Evolutionary conservation across 352 stramenopile species (phyloP).

Genomic region (Chrysophaeum taylorii): DNA sequence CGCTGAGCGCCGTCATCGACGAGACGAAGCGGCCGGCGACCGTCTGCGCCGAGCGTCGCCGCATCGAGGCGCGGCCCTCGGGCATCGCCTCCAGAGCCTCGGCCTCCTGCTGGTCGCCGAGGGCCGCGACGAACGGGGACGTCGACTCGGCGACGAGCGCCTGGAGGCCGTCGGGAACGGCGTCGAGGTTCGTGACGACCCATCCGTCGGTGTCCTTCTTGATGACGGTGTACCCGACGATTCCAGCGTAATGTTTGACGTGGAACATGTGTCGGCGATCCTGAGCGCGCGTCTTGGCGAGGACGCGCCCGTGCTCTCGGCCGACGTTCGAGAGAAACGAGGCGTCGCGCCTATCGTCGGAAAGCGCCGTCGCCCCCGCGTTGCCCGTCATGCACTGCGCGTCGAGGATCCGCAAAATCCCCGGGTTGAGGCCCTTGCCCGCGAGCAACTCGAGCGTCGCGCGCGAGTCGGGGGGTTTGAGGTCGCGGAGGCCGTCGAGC

Average conservation of each 20-base stretch:
- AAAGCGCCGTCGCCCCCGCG: too few species aligned
- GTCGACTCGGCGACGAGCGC: conserved; percentile 13
- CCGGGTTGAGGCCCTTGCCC: conserved; percentile 29
- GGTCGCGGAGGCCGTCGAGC: conserved; percentile 8
- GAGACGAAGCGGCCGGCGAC: background rate
- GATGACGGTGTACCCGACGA: conserved; percentile 66
- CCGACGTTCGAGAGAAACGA: conserved; percentile 11
- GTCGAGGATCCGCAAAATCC: background rate
- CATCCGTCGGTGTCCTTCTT: conserved; percentile 77
- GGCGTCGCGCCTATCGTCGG: too few species aligned
- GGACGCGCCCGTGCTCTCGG: conserved; percentile 34
- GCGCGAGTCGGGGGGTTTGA: conserved; percentile 16
- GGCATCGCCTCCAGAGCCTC: background rate
- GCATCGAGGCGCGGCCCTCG: background rate
- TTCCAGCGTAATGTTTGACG: conserved; percentile 70
- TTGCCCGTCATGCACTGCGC: conserved; percentile 1
- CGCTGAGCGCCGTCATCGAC: conserved; percentile 25
- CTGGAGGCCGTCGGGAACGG: background rate
- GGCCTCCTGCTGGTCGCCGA: conserved; percentile 15
- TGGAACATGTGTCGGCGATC: conserved; percentile 73
- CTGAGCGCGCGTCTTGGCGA: conserved; percentile 61
- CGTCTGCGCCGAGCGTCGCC: background rate
- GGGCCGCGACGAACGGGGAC: background rate
- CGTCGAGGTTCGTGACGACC: conserved; percentile 20
- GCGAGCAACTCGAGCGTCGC: conserved; percentile 16